Evolutionary conservation across 176 grass and related monocot genomes (phyloP), one percentile per base, ranked within the genome.

Genomic region (maize (Zea mays)): DNA sequence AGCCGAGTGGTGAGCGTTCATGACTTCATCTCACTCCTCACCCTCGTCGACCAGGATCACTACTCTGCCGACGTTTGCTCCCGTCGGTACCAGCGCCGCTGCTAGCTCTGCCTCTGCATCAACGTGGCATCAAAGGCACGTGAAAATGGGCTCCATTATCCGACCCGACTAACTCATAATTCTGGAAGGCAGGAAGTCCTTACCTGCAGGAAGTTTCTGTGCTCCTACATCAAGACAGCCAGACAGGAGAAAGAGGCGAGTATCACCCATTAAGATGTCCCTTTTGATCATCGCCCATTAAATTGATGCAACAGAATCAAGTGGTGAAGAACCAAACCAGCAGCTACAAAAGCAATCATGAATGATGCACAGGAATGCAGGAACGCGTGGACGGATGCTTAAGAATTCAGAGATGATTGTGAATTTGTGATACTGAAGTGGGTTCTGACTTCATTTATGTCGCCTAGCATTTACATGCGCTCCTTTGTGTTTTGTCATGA

Each of bases 61-160:
- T 9, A 49, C 11, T 49, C 65, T 37, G 27, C 15, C 17, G 16
- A 5, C 36, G 9, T 79, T 55, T 55, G 36, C 27, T 36, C 44
- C 51, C 12, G 38, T 16, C 36, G 49, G 44, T 41, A 72, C 4
- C 57, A 63, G 34, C n/a, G 20, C 43, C 69, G 2, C 46, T 45
- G 57, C 20, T 54, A 50, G 36, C 57, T 44, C 50, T 34, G 43
- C 13, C 57, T 44, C 50, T 14, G 52, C 13, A 69, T 59, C 70
- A n/a, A 60, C 34, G 71, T 40, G 52, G 64, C 71, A 75, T 6
- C 62, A 14, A 45, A 67, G 45, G 69, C 69, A 85, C 57, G 61
- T 85, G 62, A 34, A 59, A 46, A 15, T 8, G 2, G 49, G 60
- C 55, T 56, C 20, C 57, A 77, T 11, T 56, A 79, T 37, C 38